Conservation (phyloP, 768 basidiomycete genomes). For the Tulasnella sp. region DNA sequence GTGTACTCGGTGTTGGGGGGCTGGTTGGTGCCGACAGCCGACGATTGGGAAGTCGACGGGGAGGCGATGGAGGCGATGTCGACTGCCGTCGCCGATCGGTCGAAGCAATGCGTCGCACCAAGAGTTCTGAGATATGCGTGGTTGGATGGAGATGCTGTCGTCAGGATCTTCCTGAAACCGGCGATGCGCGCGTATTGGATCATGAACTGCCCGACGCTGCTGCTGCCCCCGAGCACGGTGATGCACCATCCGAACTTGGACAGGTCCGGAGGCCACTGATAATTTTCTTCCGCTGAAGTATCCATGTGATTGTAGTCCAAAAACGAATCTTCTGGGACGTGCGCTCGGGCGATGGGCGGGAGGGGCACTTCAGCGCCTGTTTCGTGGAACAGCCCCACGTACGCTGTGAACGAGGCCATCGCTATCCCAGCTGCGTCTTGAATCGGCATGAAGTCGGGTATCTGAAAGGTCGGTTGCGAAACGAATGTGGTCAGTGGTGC, state of each 20-base stretch:
- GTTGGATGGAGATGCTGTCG: slow-evolving; percentile 27
- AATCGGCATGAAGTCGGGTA: slow-evolving; percentile 23
- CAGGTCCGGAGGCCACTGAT: background rate
- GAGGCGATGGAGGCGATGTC: slow-evolving; percentile 1
- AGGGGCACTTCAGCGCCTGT: slow-evolving; percentile 24
- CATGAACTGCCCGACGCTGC: slow-evolving; percentile 30
- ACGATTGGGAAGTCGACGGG: background rate
- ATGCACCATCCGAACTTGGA: slow-evolving; percentile 15
- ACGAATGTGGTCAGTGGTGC: background rate
- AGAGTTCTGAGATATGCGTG: slow-evolving; percentile 28
- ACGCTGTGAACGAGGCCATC: slow-evolving; percentile 17
- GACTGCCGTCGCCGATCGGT: background rate
- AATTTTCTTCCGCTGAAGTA: background rate
- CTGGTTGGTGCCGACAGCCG: background rate
- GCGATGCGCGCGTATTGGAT: slow-evolving; percentile 34
- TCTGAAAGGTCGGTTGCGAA: background rate
- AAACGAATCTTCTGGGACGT: background rate
- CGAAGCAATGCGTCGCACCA: slow-evolving; percentile 32
- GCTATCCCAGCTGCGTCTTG: slow-evolving; percentile 16
- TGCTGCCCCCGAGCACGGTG: slow-evolving; percentile 29
- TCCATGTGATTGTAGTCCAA: background rate
- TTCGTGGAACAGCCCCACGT: slow-evolving; percentile 27
- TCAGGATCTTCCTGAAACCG: slow-evolving; percentile 32
- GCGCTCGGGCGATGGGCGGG: background rate
- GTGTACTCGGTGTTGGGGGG: background rate